Base-by-base conservation (phyloP, 2,329 filamentous ascomycete species). In the Ophiostoma himal-ulmi region DNA sequence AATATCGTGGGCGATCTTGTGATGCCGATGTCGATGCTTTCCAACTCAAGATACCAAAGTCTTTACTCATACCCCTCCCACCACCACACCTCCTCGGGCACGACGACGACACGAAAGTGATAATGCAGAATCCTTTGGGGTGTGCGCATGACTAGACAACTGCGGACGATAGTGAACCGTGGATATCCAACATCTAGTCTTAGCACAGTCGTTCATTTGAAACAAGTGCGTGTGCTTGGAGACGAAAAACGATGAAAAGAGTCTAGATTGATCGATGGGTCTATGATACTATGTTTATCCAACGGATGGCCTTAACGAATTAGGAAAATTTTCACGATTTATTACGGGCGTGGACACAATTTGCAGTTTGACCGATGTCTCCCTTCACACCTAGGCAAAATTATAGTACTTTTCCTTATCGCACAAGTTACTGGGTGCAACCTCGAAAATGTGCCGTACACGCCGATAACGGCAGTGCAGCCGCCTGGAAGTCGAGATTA, bases 261-360 rank as follows among this genome's bases (percentile, higher is more conserved):
- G 65, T 67, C 65, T 67, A 67, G 65, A 67, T 67, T 67, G 65
- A 67, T 67, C 37, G 65, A 67, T 39, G 34, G 30, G 65, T 67
- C 37, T 48, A 48, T 67, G 62, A 37, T 48, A 20, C 39, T 26
- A 34, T 67, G 37, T 10, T 14, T 34, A 48, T 20, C 37, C 39
- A 67, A 20, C 65, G 65, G 65, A 39, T 48, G 65, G 7, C 65
- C n/a, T 67, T 67, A 67, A 67, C 65, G 65, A 20, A 67, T 67
- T 67, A 67, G 65, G 65, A 44, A 67, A 67, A 7, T 34, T 67
- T 67, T 67, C 22, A 48, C 65, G 65, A 26, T 44, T 30, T 67
- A 67, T n/a, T 48, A 44, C 22, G 37, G 37, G 36, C 39, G n/a
- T 39, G 64, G 39, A 22, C 22, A 57, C 20, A 36, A 13, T 64